Conservation (phyloP, 768 basidiomycete genomes). For the Boletus rubroflammeus region DNA sequence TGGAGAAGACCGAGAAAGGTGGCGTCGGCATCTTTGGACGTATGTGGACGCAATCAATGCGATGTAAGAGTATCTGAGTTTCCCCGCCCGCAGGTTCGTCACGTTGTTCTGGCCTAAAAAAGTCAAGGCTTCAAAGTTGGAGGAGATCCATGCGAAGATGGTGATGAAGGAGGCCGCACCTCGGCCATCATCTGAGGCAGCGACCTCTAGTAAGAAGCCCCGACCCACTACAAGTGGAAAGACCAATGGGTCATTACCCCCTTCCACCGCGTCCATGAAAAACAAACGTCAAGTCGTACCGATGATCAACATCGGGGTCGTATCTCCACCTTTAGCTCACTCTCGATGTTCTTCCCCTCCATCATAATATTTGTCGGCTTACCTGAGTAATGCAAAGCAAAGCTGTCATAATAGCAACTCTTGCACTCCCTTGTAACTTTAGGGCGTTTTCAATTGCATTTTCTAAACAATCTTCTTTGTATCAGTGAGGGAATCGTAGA, state of each 20-base stretch:
- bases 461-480: slow-evolving; percentile 10
- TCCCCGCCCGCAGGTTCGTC: slow-evolving; percentile 61
- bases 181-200: slow-evolving; percentile 48
- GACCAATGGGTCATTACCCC: slow-evolving; percentile 49
- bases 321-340: slow-evolving; percentile 20
- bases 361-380: slow-evolving; percentile 22
- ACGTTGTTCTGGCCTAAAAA: slow-evolving; percentile 98
- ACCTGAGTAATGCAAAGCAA: slow-evolving; percentile 24
- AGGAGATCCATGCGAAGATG: slow-evolving; percentile 96
- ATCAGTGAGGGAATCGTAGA: slow-evolving; percentile 10
- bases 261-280: slow-evolving; percentile 42
- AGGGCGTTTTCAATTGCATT: slow-evolving; percentile 16
- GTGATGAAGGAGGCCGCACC: slow-evolving; percentile 80
- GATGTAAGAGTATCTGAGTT: slow-evolving; percentile 9
- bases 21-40: slow-evolving; percentile 97
- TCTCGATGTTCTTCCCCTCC: slow-evolving; percentile 18
- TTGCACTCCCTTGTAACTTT: slow-evolving; percentile 24
- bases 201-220: slow-evolving; percentile 54
- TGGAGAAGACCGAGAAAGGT: slow-evolving; percentile 81
- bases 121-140: slow-evolving; percentile 88
- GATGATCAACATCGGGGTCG: slow-evolving; percentile 37
- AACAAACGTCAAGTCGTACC: slow-evolving; percentile 59
- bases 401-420: slow-evolving; percentile 27
- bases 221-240: slow-evolving; percentile 48
- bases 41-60: slow-evolving; percentile 42